Base-by-base conservation (phyloP, 2,329 filamentous ascomycete species). In the Fusarium sp. region DNA sequence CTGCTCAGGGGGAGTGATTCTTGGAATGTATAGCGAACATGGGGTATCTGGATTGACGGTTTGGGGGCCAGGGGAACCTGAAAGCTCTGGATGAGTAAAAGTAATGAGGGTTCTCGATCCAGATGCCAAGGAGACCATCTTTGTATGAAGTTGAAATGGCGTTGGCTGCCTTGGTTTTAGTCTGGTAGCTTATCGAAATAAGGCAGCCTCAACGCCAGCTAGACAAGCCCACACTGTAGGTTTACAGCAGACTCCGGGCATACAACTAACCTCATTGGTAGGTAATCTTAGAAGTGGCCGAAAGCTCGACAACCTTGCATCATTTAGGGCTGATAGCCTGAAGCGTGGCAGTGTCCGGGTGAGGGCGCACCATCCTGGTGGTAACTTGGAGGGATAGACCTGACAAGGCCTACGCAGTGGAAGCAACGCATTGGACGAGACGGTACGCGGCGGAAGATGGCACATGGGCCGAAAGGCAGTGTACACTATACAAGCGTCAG, bases 261-360 rank as follows among this genome's bases (percentile, higher is more conserved):
- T 21, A 43, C 27, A 45, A 29, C 31, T 21, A 19, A 23, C 44
- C 45, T 43, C 8, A 65, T 65, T 65, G 61, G 61, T 11, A 65
- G 57, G 52, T 65, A 65, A 58, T 65, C 57, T 62, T 65, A 54
- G 61, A 58, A 65, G 44, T 29, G 35, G 27, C 47, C 45, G 11
- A 60, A 56, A 56, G 49, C 54, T 59, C 63, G 45, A 56, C 42
- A 39, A 64, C 27, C 51, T 52, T 65, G 57, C 57, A 62, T 62
- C 52, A 65, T 65, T 65, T 65, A 65, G 61, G 61, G 61, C 61
- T 65, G 61, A 65, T 45, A 65, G 61, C 52, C 42, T 51, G 53
- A 31, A 33, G 37, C 29, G 61, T 50, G 61, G 61, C 57, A 65
- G 61, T 65, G 61, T 50, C 39, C 37, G 47, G 29, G n/a, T 41